A percentile compares a stretch with the other conserved stretches of the same genome.
phyloP scores from a whole-genome alignment of 2,329 filamentous ascomycete species.

The Neonectria hederae region DNA sequence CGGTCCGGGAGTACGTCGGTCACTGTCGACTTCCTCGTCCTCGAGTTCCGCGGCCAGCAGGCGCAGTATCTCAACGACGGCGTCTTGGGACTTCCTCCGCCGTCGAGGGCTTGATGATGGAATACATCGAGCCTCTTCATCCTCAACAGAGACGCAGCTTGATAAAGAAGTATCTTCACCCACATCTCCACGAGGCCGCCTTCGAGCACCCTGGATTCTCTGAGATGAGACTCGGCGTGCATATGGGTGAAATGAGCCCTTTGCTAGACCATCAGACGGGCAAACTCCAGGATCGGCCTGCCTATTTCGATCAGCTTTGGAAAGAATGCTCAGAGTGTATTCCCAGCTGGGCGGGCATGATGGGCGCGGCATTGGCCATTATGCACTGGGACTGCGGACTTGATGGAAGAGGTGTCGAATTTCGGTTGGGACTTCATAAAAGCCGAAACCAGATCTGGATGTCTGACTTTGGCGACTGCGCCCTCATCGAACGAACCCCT shows the following conservation, averaged over 20 bases:
- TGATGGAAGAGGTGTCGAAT: constrained; percentile 38
- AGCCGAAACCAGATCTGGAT: constrained; percentile 32
- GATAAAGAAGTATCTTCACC: not conserved
- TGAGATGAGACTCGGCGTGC: constrained; percentile 16
- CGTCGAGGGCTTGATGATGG: constrained; percentile 13
- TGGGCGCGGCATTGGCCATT: constrained; percentile 38
- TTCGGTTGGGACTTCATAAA: constrained; percentile 22
- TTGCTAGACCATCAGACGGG: not conserved
- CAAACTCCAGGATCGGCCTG: constrained; percentile 23
- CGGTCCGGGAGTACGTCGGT: not conserved
- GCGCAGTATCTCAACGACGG: constrained; percentile 2
- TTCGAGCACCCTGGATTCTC: constrained; percentile 2
- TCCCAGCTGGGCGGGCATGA: constrained; percentile 11
- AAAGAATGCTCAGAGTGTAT: constrained; percentile 8
- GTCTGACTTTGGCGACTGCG: constrained; percentile 37
- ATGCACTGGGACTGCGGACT: constrained; percentile 38
- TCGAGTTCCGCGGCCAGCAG: constrained; percentile 8
- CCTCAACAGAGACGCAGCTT: constrained; percentile 8
- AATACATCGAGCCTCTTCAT: constrained; percentile 14
- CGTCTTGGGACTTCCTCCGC: not conserved
- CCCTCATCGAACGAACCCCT: not conserved
- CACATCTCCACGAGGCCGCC: not conserved
- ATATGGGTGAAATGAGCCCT: constrained; percentile 20
- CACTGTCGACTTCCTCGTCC: not conserved
- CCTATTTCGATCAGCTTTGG: constrained; percentile 36